Base-by-base conservation (phyloP, 1,139 yeast genomes). In the Suhomyces choctaworum region DNA sequence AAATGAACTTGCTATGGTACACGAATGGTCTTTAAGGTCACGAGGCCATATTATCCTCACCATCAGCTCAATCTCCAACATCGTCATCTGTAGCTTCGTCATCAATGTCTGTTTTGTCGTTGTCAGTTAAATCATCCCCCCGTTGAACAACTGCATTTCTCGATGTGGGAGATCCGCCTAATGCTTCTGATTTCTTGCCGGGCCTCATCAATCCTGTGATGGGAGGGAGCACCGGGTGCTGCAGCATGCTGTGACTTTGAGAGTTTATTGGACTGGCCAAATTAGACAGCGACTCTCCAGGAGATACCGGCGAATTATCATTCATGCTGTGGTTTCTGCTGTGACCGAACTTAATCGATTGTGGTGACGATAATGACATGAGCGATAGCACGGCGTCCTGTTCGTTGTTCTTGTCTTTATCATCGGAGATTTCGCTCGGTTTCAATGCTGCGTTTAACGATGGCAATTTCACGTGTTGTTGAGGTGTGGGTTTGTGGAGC, bases 341-440 rank as follows among this genome's bases (percentile, higher is more conserved):
- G 44, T 62, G 68, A 15, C 46, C 32, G 41, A 60, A 61, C 37
- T 63, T 66, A 22, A 54, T 52, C 4, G 64, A 42, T 44, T 67
- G 72, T 2, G 75, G 74, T 4, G 73, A 65, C 22, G 73, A 60
- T 31, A 70, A 53, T 24, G 73, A 66, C 75, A 70, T 70, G 34
- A 70, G 54, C 12, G 74, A 67, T 32, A 60, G 51, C 9, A 69
- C 71, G 1, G 76, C 76, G 32, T 69, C 76, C 44, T 69, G 71
- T 41, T 69, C 76, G 41, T 53, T 61, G 29, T 32, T 37, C 20
- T 39, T 38, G 11, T 32, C 25, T 20, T 36, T 22, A 5, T 24
- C 36, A n/a, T 17, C 27, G 11, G 12, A 25, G 26, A 23, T 22
- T 22, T 26, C 36, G n/a, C 27, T 44, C 25, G 37, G 36, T 35